Conservation (phyloP, 345 rosid genomes). For the Populus ilicifolia region DNA sequence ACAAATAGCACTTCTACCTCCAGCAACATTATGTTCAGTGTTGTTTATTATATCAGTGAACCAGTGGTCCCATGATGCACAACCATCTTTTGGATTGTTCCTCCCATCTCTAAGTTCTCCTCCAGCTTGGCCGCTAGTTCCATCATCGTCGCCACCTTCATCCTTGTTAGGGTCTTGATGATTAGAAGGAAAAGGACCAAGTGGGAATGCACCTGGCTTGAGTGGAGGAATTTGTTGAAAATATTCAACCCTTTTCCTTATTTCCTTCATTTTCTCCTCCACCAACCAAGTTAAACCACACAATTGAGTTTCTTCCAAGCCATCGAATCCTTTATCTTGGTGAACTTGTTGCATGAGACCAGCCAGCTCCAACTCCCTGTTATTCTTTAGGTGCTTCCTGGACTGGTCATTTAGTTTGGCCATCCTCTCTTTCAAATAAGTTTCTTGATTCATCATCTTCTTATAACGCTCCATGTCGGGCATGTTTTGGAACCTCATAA, state of each 20-base stretch:
- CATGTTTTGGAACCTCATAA: slow-evolving; percentile 17
- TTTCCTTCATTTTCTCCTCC: slow-evolving; percentile 24
- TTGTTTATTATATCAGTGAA: slow-evolving; percentile 1
- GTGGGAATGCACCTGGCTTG: background rate
- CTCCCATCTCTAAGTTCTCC: background rate
- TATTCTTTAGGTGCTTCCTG: slow-evolving; percentile 15
- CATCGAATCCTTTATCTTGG: slow-evolving; percentile 6
- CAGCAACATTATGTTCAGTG: background rate
- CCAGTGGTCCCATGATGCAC: slow-evolving; percentile 14
- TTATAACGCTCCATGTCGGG: slow-evolving; percentile 26
- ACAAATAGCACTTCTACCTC: background rate
- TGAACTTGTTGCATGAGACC: slow-evolving; percentile 22
- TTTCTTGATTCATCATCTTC: slow-evolving; percentile 37
- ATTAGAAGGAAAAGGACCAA: background rate
- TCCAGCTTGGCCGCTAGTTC: background rate
- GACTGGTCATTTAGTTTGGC: slow-evolving; percentile 18
- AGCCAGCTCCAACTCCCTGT: slow-evolving; percentile 14
- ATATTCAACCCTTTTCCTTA: slow-evolving; percentile 11
- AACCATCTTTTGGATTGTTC: background rate
- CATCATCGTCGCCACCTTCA: background rate
- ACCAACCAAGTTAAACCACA: slow-evolving; percentile 16
- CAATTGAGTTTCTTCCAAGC: slow-evolving; percentile 2
- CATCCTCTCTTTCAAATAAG: slow-evolving; percentile 25
- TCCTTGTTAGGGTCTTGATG: background rate
- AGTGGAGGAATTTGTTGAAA: slow-evolving; percentile 12